phyloP scores from a whole-genome alignment of 2,329 filamentous ascomycete species.

The Zarea fungicola region DNA sequence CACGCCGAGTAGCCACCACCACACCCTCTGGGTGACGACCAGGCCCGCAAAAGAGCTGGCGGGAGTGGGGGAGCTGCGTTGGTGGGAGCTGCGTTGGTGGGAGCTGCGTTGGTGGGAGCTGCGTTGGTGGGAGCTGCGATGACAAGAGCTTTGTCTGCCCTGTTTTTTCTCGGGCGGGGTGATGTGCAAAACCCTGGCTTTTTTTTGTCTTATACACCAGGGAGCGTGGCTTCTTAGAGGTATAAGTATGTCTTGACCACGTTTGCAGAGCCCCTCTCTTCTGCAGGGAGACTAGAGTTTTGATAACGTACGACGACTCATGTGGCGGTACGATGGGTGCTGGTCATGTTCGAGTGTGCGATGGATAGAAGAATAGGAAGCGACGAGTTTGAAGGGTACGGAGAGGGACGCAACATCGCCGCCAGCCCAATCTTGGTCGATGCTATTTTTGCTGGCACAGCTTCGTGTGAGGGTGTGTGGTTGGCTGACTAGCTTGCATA shows the following conservation, averaged over 20 bases:
- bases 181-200: too few relatives aligned
- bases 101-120: too few relatives aligned
- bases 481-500: too few relatives aligned
- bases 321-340: neutral
- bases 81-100: too few relatives aligned
- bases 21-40: neutral
- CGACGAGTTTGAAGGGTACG: neutral
- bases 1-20: conserved; percentile 3
- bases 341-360: neutral
- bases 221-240: too few relatives aligned
- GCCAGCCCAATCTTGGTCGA: too few relatives aligned
- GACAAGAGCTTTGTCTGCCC: neutral
- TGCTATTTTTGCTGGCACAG: too few relatives aligned
- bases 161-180: neutral
- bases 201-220: too few relatives aligned
- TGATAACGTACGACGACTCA: neutral
- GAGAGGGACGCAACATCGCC: neutral
- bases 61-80: too few relatives aligned
- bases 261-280: neutral
- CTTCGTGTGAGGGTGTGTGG: too few relatives aligned
- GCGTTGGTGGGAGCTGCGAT: too few relatives aligned
- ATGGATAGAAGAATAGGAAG: neutral
- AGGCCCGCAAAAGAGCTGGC: too few relatives aligned
- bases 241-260: neutral
- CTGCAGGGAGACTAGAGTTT: neutral